Conservation (phyloP, 73 alveolate genomes). For the Tetrahymena thermophila region DNA sequence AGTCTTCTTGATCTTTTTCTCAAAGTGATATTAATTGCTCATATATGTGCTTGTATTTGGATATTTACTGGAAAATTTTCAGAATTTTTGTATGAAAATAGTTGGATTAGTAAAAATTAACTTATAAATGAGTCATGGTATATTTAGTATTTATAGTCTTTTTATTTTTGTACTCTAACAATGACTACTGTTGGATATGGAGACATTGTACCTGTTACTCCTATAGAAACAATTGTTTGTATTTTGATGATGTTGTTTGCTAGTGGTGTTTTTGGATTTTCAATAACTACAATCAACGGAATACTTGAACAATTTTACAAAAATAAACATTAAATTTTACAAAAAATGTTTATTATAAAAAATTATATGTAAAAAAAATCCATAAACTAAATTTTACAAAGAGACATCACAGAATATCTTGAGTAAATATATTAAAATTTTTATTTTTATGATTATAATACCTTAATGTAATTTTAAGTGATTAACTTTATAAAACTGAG, state of each 20-base stretch:
- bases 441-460: no score
- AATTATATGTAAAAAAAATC: background rate
- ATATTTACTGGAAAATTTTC: slow-evolving; percentile 7
- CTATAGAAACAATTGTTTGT: slow-evolving; percentile 3
- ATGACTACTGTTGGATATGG: slow-evolving; percentile 41
- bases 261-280: slow-evolving; percentile 37
- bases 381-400: background rate
- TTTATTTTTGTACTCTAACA: slow-evolving; percentile 39
- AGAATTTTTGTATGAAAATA: background rate
- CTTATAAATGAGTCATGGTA: slow-evolving; percentile 4
- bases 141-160: background rate
- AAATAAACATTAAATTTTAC: slow-evolving; percentile 44
- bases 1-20: background rate
- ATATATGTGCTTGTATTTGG: slow-evolving; percentile 42
- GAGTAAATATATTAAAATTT: background rate
- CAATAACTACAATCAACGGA: slow-evolving; percentile 11
- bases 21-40: slow-evolving; percentile 15
- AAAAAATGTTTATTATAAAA: slow-evolving; percentile 31
- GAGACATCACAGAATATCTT: background rate
- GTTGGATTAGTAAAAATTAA: slow-evolving; percentile 7
- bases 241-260: slow-evolving; percentile 27
- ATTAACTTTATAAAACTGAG: no score
- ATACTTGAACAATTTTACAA: slow-evolving; percentile 50
- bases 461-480: no score
- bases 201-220: slow-evolving; percentile 25